phyloP scores from a whole-genome alignment of 75 land plant genomes.

The Pseudotsuga menziesii region DNA sequence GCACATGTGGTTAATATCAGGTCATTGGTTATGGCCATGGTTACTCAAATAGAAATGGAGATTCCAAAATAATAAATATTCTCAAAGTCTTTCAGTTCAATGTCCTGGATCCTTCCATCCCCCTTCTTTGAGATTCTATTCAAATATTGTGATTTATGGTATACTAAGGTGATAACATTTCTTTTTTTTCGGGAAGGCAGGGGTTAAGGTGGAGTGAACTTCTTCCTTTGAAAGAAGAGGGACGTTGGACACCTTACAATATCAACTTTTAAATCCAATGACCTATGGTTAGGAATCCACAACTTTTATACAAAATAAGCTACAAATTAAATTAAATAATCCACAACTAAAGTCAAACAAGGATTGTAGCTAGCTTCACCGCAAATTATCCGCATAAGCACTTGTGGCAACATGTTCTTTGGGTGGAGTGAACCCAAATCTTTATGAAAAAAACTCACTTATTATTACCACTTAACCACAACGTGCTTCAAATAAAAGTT shows the following conservation, averaged over 20 bases:
- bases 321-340: too few species aligned
- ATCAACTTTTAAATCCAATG: background rate
- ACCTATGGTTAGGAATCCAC: too few species aligned
- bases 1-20: background rate
- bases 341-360: too few species aligned
- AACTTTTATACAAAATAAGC: too few species aligned
- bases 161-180: background rate
- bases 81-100: background rate
- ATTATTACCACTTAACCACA: background rate
- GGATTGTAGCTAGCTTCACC: too few species aligned
- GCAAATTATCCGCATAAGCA: too few species aligned
- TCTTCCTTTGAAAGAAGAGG: background rate
- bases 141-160: too few species aligned
- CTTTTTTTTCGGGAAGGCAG: background rate
- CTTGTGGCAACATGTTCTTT: too few species aligned
- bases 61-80: background rate
- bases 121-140: too few species aligned
- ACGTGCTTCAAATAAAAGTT: background rate
- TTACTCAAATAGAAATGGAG: background rate
- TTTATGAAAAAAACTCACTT: too few species aligned
- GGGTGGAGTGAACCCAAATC: too few species aligned
- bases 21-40: constrained; percentile 2
- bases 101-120: background rate
- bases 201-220: background rate
- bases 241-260: background rate